Evolutionary conservation across 352 stramenopile genomes (phyloP).

Genomic region (Pythium periplocum): DNA sequence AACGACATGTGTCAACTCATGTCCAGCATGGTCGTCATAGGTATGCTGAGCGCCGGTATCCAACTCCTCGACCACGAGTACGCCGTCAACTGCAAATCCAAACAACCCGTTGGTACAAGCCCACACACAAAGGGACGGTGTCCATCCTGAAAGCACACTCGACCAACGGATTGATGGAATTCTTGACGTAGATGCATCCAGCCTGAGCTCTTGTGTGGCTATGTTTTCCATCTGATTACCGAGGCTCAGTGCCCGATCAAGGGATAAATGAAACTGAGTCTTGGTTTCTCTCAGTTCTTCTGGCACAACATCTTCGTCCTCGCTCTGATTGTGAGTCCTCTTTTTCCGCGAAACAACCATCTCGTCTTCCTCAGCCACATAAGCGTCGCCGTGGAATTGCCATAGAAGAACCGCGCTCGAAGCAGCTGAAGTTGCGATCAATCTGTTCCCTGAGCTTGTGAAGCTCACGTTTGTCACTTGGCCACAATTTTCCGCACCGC

Average conservation of each 20-base stretch:
- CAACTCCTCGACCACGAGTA: background rate
- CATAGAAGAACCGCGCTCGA: conserved; percentile 53
- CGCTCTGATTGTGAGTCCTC: no score
- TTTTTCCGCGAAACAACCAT: no score
- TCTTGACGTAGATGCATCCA: no score
- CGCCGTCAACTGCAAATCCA: background rate
- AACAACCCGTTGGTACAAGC: background rate
- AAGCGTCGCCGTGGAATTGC: conserved; percentile 46
- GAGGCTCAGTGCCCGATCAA: background rate
- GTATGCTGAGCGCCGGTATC: background rate
- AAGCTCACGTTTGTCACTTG: conserved; percentile 36
- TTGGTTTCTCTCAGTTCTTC: background rate
- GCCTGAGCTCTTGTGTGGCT: no score
- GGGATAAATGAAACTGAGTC: background rate
- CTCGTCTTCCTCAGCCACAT: conserved; percentile 1
- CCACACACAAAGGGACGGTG: background rate
- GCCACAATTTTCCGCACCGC: conserved; percentile 16
- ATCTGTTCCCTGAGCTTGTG: conserved; percentile 26
- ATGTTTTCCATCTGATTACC: no score
- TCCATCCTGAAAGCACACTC: background rate
- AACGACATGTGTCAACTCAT: background rate
- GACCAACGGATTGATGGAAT: background rate
- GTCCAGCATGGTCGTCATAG: background rate
- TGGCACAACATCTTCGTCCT: background rate
- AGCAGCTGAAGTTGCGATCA: conserved; percentile 35